Evolutionary conservation across 768 basidiomycete species (phyloP), one percentile per base, ranked within the genome.

Genomic region (Lactifluus hygrophoroides): DNA sequence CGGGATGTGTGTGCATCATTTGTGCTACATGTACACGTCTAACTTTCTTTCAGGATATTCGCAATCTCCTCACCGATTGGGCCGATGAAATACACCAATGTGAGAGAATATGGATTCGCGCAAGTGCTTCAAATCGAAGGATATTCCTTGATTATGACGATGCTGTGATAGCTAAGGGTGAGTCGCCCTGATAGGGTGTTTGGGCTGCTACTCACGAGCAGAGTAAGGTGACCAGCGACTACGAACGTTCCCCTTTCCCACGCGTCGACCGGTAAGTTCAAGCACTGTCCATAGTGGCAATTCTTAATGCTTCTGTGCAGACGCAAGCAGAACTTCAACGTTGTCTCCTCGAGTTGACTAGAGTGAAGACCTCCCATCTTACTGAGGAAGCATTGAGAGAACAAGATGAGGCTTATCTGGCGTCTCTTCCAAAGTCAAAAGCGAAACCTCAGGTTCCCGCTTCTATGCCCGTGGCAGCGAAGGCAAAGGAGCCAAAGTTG

Each of bases 191-290:
- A 34, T 9, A 54, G 14, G 3, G 25, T 14, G 34, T 40, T 13
- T 10, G 37, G 50, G 32, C 16, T 16, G 6, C 28, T 25, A 49
- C 32, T 61, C 42, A 44, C 43, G n/a, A 7, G 45, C 16, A 42
- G 6, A 21, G 40, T 21, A 35, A 79, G 75, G 73, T 30, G 95
- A 98, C 62, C 81, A 81, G 32, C 80, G 94, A 37, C 71, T 98
- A 30, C 81, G 94, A 44, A 89, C 86, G 0, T 98, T 95, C 71
- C 94, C 94, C 0, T 99, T 99, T 72, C 94, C 94, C 3, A 99
- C 96, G 1, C 85, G 94, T 40, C 80, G 96, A 64, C 95, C 96
- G 14, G 93, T 94, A 71, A 58, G 88, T 76, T n/a, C 19, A 23
- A 25, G 13, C 37, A 19, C 37, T 55, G n/a, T 51, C 19, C 21